Base-by-base conservation (phyloP, 148 eudicot genomes). In the Cornus controversa region DNA sequence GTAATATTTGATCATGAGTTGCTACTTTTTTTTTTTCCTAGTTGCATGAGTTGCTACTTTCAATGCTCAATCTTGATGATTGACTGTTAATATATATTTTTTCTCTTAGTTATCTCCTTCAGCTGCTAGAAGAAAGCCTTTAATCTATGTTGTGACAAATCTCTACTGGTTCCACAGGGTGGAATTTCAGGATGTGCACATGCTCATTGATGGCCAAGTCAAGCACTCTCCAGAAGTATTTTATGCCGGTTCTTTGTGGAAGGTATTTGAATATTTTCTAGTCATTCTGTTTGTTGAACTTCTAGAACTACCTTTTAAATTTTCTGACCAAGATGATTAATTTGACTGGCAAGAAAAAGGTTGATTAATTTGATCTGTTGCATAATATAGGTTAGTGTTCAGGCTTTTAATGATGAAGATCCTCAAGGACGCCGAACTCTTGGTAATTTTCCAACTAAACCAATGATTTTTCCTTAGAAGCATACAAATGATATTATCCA, bases 241-340 rank as follows among this genome's bases (percentile, higher is more conserved):
- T 85, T 96, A 96, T 91, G 99, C 97, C 74, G 99, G 99, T 86
- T 96, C 99, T 78, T 82, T 93, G 71, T 96, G 99, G 99, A 96
- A 96, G 96, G 99, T 96, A 80, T 45, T 72, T 40, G 50, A 60
- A 80, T 57, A 58, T 57, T 62, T 60, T 71, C 68, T 57, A 37
- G 72, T 23, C 42, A 47, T 34, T 67, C 14, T 68, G 24, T 34
- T 69, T 25, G 27, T 45, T 24, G 66, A 10, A 26, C 8, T 5
- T 70, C 63, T 26, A 26, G 23, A 36, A 25, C 63, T 18, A 34
- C 60, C 20, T 65, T 69, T 9, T 16, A 70, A 50, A 22, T 65
- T 36, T 26, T 75, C 11, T 42, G n/a, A 65, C 36, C 27, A n/a
- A 65, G 36, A 63, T 77, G 69, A 25, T 75, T 23, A 50, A 10